These are phyloP conservation scores for Candolleomyces aberdarensis DNA, from an alignment of 768 basidiomycete genomes.

Conservation along the genomic window DNA sequence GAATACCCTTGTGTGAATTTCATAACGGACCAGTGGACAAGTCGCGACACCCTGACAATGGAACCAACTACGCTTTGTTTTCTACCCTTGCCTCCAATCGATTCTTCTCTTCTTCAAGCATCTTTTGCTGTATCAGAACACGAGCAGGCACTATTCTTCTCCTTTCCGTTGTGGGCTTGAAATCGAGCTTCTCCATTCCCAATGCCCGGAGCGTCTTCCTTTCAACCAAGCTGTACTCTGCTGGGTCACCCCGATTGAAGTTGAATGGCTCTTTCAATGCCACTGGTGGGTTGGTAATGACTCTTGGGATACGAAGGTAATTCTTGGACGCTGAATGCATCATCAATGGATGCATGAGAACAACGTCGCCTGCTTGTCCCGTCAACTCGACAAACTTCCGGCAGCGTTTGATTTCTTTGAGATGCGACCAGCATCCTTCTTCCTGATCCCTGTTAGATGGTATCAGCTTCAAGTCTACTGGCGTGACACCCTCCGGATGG, in stretches of 20 bases:
- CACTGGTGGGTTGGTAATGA: constrained; percentile 68
- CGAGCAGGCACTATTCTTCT: constrained; percentile 45
- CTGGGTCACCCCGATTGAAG: constrained; percentile 40
- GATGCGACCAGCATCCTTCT: constrained; percentile 41
- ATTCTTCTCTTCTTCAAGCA: constrained; percentile 46
- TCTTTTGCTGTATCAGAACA: constrained; percentile 40
- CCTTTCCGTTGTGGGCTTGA: constrained; percentile 45
- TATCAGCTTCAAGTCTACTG: constrained; percentile 42
- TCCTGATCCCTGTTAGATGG: constrained; percentile 38
- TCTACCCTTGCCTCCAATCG: constrained; percentile 23
- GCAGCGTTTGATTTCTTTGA: constrained; percentile 39
- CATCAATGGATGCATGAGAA: constrained; percentile 63
- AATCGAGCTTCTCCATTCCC: constrained; percentile 44
- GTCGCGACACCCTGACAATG: constrained; percentile 2
- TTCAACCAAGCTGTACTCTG: constrained; percentile 57
- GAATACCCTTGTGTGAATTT: too few relatives aligned
- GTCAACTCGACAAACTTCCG: constrained; percentile 51
- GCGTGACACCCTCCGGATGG: constrained; percentile 52
- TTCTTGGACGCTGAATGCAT: constrained; percentile 64
- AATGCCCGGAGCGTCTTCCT: constrained; percentile 54
- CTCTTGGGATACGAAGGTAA: constrained; percentile 48
- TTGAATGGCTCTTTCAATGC: constrained; percentile 52
- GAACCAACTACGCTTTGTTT: not conserved
- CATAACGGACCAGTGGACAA: too few relatives aligned
- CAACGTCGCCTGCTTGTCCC: constrained; percentile 60